phyloP scores from a whole-genome alignment of 768 basidiomycete genomes.

The Roridomyces roridus region DNA sequence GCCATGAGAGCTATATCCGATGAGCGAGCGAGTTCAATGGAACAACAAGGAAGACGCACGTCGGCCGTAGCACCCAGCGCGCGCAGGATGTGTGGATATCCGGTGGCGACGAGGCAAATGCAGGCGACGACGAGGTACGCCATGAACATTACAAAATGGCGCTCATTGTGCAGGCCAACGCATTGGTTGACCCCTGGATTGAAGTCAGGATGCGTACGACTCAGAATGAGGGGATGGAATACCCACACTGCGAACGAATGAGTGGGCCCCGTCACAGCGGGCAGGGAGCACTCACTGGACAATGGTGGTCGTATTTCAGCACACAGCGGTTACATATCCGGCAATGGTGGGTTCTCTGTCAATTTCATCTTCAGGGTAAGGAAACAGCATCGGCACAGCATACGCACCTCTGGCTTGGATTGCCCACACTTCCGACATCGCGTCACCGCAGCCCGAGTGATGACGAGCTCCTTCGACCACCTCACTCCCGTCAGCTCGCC shows the following conservation, averaged over 20 bases:
- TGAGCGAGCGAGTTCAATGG: background rate
- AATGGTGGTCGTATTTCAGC: conserved; percentile 90
- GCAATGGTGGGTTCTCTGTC: conserved; percentile 91
- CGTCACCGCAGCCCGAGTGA: conserved; percentile 61
- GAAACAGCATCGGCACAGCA: background rate
- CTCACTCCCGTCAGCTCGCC: conserved; percentile 46
- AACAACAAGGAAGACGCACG: background rate
- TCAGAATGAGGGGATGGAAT: background rate
- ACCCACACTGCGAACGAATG: conserved; percentile 7
- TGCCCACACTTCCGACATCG: conserved; percentile 74
- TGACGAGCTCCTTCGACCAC: conserved; percentile 52
- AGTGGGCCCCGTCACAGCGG: background rate
- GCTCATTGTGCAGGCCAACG: conserved; percentile 93
- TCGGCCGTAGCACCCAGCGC: conserved; percentile 57
- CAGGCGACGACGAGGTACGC: conserved; percentile 75
- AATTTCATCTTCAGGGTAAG: background rate
- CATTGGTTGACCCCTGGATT: conserved; percentile 93
- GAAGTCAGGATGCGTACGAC: conserved; percentile 1
- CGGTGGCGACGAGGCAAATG: conserved; percentile 64
- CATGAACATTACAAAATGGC: conserved; percentile 97
- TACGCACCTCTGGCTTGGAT: conserved; percentile 70
- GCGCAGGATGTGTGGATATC: conserved; percentile 63
- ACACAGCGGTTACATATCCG: conserved; percentile 90
- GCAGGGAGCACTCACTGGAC: conserved; percentile 69
- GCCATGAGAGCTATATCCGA: conserved; percentile 51